Base-by-base conservation (phyloP, 2,329 filamentous ascomycete genomes). In the Penicillium sp. region DNA sequence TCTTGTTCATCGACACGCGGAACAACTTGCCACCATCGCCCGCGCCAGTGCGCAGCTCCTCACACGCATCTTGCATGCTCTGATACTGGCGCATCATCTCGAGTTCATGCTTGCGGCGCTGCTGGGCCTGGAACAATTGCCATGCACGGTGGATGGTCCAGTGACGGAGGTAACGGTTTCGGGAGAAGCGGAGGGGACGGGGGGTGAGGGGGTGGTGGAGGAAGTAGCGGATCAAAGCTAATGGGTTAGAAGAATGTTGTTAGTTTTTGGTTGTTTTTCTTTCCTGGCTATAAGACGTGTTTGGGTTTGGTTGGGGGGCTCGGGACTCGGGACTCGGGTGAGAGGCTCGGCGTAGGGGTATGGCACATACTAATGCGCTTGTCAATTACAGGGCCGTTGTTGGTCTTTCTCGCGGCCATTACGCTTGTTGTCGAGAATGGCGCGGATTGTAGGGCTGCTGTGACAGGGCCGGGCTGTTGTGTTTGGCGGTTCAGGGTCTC, bases 101-200 rank as follows among this genome's bases (percentile, higher is more conserved):
- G 52, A 81, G 77, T 70, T 89, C 82, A 49, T 85, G 82, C 35
- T 79, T 77, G 61, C 83, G 79, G 46, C 86, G 86, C 67, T 86
- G 82, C 71, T 89, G 84, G 64, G 87, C 83, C 67, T 87, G 86
- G 77, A 88, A 88, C 30, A 97, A 81, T 67, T 90, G 82, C 91
- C 92, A 97, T 22, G 93, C 93, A 66, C 94, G 91, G 80, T 97
- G 92, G 75, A 99, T 97, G 49, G 94, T 97, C 94, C 94, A 99
- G 81, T 99, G 94, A 44, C 94, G 90, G 61, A 99, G 86, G 75
- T 86, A 84, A 54, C 94, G 87, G 75, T 88, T 89, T 66, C 93
- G 91, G 38, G 86, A 91, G 83, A 97, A 92, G 67, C 91, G 88
- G 62, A 99, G 84, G 0, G 94, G 92, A 12, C 87, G 84, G 0